Evolutionary conservation across 768 basidiomycete species (phyloP).

Genomic region (Suillus subluteus): DNA sequence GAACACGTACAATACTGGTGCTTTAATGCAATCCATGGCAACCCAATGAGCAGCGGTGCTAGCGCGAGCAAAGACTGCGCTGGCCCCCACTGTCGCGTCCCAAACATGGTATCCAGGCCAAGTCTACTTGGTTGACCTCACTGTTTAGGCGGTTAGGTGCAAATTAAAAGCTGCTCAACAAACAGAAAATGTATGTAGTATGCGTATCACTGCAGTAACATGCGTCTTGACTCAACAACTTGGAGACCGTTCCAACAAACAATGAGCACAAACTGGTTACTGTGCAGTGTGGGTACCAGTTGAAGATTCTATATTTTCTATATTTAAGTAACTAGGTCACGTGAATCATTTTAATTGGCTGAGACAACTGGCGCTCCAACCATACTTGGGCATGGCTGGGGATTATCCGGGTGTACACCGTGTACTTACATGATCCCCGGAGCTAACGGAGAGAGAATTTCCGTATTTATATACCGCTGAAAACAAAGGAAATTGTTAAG

Average conservation of each 20-base stretch:
- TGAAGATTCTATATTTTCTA: too few relatives aligned
- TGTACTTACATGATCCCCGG: too few relatives aligned
- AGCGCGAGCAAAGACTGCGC: slow-evolving; percentile 58
- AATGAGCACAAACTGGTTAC: background rate
- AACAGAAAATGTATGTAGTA: background rate
- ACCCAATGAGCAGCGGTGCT: slow-evolving; percentile 54
- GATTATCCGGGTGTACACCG: too few relatives aligned
- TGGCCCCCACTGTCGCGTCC: slow-evolving; percentile 52
- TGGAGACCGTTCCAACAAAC: background rate
- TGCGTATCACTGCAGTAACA: background rate
- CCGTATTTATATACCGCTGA: too few relatives aligned
- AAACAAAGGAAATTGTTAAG: too few relatives aligned
- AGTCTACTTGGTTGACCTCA: background rate
- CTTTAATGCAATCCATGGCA: slow-evolving; percentile 50
- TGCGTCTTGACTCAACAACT: background rate
- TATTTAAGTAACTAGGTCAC: background rate
- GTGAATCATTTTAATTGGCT: background rate
- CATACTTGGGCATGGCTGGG: too few relatives aligned
- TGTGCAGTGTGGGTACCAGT: background rate
- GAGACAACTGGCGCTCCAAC: too few relatives aligned
- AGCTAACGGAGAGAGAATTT: too few relatives aligned
- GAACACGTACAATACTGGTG: slow-evolving; percentile 50
- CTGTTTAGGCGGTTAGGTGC: background rate
- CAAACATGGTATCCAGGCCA: background rate
- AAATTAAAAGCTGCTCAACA: background rate